phyloP scores from a whole-genome alignment of 805 yeast genomes.

The Metschnikowia henanensis region DNA sequence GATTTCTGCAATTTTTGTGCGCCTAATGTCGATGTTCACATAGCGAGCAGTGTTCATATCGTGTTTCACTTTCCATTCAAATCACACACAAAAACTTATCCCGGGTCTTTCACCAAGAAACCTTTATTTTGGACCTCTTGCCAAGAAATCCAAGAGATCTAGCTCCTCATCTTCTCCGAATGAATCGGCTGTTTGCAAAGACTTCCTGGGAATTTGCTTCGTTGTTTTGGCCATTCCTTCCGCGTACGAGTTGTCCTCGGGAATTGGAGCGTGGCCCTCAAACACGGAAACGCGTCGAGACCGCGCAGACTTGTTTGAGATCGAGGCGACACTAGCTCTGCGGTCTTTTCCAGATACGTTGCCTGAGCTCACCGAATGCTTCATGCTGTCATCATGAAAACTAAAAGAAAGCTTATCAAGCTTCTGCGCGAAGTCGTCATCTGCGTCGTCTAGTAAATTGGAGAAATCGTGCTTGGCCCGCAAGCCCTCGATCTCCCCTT shows the following conservation, averaged over 20 bases:
- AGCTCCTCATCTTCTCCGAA: slow-evolving; percentile 31
- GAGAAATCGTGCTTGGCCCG: slow-evolving; percentile 38
- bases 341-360: slow-evolving; percentile 9
- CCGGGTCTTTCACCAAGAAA: too few species aligned
- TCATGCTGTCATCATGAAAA: slow-evolving; percentile 6
- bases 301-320: slow-evolving; percentile 15
- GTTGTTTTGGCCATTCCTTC: not conserved
- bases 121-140: slow-evolving; percentile 32
- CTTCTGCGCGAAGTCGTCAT: slow-evolving; percentile 28
- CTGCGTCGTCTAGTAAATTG: slow-evolving; percentile 31
- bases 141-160: slow-evolving; percentile 49
- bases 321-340: slow-evolving; percentile 16
- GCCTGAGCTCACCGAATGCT: slow-evolving; percentile 5
- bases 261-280: slow-evolving; percentile 17
- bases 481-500: slow-evolving; percentile 12
- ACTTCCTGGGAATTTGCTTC: not conserved
- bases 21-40: too few species aligned
- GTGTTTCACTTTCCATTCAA: too few species aligned
- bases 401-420: slow-evolving; percentile 32
- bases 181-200: not conserved
- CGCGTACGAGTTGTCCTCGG: slow-evolving; percentile 14
- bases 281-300: slow-evolving; percentile 16
- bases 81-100: too few species aligned
- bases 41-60: too few species aligned
- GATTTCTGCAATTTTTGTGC: too few species aligned